These are phyloP conservation scores for Colletotrichum karsti DNA, from an alignment of 2,329 filamentous ascomycete species.

Conservation along the genomic window DNA sequence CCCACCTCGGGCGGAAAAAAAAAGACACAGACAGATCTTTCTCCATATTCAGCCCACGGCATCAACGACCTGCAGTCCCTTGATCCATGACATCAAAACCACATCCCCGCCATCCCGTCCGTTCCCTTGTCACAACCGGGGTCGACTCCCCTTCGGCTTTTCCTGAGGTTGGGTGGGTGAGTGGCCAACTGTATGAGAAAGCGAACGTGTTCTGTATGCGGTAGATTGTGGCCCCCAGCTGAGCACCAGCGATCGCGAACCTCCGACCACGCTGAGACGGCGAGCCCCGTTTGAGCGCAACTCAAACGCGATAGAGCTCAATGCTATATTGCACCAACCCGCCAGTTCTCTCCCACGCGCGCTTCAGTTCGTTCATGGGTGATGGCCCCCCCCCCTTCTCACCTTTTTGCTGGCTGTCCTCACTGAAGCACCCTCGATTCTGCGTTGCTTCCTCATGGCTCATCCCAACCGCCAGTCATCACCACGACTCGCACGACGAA, in stretches of 20 bases:
- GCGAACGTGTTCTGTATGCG: not conserved
- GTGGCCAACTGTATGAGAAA: not conserved
- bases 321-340: conserved; percentile 22
- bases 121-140: not conserved
- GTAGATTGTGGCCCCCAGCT: not conserved
- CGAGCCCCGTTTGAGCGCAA: conserved; percentile 28
- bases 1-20: not conserved
- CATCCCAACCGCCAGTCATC: not conserved
- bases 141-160: not conserved
- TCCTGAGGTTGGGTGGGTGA: not conserved
- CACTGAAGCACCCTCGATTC: no score
- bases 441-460: not conserved
- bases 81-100: not conserved
- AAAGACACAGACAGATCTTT: not conserved
- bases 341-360: not conserved
- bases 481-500: no score
- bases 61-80: not conserved
- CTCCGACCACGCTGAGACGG: conserved; percentile 28
- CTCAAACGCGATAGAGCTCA: conserved; percentile 28
- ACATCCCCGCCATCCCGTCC: not conserved
- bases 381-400: not conserved
- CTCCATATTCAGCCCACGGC: not conserved
- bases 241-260: conserved; percentile 11
- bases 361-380: not conserved
- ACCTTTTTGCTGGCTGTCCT: no score